Evolutionary conservation across 139 green algal species (phyloP), one percentile per base, ranked within the genome.

Genomic region (Deuterostichococcus epilithicus): DNA sequence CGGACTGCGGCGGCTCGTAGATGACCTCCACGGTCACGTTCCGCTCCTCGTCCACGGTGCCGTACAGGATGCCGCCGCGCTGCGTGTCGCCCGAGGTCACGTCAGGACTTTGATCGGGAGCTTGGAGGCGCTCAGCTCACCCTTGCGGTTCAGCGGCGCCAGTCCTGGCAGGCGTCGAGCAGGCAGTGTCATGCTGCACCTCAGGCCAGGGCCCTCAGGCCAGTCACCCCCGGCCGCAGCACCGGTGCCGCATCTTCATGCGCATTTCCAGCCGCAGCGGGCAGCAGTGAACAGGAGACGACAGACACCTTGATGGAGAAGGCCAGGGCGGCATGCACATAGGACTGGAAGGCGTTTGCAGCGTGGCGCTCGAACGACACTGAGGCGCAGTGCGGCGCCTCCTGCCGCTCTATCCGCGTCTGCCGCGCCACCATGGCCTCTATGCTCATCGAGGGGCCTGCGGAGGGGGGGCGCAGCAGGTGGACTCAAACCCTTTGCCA

Each of bases 1-100:
- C 91, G 35, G 92, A 47, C 84, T 99, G 95, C n/a, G 91, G 89
- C 13, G 95, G 95, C 82, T 99, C 95, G 76, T 95, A 99, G 66
- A 96, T 94, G 26, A 84, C 87, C 8, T 95, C 78, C 38, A 97
- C 90, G 37, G 83, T 82, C 37, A 96, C 91, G 26, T 84, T 75
- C 18, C 84, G 75, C 32, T 90, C 87, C 37, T 96, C 94, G 58
- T 90, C 86, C 59, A 94, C 63, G 5, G 81, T 93, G 73, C 96
- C 95, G 77, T 98, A 99, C 80, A 98, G 81, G 28, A 97, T 86
- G 69, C 94, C 96, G 38, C 90, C 92, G 2, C 96, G 80, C 83
- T 63, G 52, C 52, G 28, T n/a, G n/a, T n/a, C n/a, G n/a, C 10
- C 13, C 13, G 42, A 52, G 8, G 42, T 8, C 42, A 52, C 13